Conservation (phyloP, 139 green algal genomes). For the Coelastrella sp. region DNA sequence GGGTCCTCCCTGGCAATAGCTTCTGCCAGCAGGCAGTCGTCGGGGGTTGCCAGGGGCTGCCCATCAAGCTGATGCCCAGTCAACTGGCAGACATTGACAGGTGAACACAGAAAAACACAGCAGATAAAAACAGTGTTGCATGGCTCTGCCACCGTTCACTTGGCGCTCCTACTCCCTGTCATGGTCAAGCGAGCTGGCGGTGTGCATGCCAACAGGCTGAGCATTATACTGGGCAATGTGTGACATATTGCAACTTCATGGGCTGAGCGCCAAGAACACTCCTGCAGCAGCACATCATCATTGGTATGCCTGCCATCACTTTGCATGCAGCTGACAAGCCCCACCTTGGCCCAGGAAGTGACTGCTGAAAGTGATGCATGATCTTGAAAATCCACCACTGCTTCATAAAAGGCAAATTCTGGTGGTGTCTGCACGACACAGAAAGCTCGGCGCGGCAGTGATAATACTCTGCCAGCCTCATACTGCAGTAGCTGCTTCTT, state of each 20-base stretch:
- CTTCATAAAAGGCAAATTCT: slow-evolving; percentile 31
- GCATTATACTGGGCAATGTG: too few species aligned
- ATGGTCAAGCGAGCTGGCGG: too few species aligned
- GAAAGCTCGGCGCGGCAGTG: slow-evolving; percentile 22
- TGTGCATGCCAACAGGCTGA: too few species aligned
- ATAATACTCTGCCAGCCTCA: background rate
- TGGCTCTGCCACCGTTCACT: background rate
- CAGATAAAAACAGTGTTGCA: background rate
- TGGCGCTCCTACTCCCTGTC: too few species aligned
- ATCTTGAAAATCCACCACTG: slow-evolving; percentile 12
- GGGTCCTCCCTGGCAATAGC: slow-evolving; percentile 53
- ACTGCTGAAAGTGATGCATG: slow-evolving; percentile 19
- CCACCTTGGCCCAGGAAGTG: slow-evolving; percentile 14
- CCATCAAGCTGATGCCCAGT: slow-evolving; percentile 23
- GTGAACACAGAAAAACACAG: background rate
- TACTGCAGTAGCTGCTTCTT: slow-evolving; percentile 35
- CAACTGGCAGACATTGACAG: slow-evolving; percentile 9
- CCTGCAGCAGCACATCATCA: background rate
- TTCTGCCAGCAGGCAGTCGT: slow-evolving; percentile 70
- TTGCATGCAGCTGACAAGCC: background rate
- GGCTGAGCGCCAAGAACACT: too few species aligned
- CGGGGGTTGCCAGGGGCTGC: slow-evolving; percentile 61
- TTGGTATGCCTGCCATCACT: too few species aligned
- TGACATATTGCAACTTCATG: too few species aligned
- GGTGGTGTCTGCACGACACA: slow-evolving; percentile 42